A percentile compares a stretch with the other conserved stretches of the same genome.
These are phyloP conservation scores for Sclerotinia borealis DNA, from an alignment of 2,329 filamentous ascomycete species.

Conservation along the genomic window DNA sequence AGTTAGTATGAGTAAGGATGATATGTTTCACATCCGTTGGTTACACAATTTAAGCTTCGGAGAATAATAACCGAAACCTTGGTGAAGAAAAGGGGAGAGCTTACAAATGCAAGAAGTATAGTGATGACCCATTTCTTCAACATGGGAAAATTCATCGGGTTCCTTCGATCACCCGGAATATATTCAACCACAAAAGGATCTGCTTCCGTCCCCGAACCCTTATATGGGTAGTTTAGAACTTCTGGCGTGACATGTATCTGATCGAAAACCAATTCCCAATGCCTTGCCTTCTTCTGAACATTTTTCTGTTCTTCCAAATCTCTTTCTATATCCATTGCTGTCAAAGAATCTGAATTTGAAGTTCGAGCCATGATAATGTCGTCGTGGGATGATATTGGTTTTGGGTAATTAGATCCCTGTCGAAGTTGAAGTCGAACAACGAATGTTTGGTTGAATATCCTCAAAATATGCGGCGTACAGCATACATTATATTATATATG, in stretches of 20 bases:
- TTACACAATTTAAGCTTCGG: neutral
- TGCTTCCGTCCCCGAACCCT: slow-evolving; percentile 36
- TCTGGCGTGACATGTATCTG: slow-evolving; percentile 41
- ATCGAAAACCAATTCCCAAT: slow-evolving; percentile 40
- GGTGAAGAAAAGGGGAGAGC: slow-evolving; percentile 22
- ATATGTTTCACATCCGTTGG: neutral
- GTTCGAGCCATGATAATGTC: neutral
- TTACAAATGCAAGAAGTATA: slow-evolving; percentile 36
- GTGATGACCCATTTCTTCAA: slow-evolving; percentile 38
- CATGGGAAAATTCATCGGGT: slow-evolving; percentile 35
- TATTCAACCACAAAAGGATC: slow-evolving; percentile 40
- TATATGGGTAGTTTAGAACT: slow-evolving; percentile 37
- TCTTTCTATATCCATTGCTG: slow-evolving; percentile 10
- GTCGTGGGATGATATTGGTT: neutral
- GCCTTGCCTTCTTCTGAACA: slow-evolving; percentile 17
- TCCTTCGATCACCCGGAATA: slow-evolving; percentile 38
- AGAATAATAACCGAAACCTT: neutral
- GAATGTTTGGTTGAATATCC: neutral
- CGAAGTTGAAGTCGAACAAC: neutral
- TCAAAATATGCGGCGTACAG: neutral
- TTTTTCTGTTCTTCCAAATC: slow-evolving; percentile 22
- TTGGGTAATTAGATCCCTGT: neutral
- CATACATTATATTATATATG: neutral
- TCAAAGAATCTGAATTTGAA: slow-evolving; percentile 15
- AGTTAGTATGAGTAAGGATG: slow-evolving; percentile 33